Conservation (phyloP, 1,139 yeast species). For the Taiozyma onychis region DNA sequence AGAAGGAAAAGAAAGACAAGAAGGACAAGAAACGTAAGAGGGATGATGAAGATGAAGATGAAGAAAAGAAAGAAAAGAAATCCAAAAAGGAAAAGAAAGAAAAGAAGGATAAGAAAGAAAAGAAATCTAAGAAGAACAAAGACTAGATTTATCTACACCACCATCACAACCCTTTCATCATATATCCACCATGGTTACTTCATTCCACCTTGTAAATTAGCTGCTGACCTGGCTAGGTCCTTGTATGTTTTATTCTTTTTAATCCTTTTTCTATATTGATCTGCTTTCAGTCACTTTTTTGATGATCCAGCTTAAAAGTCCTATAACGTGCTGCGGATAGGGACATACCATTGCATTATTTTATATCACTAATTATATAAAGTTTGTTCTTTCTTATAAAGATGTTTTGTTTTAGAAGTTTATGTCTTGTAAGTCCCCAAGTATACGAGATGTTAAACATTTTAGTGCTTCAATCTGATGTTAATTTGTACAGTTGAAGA, state of each 20-base stretch:
- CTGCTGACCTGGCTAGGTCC: background rate
- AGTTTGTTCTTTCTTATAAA: background rate
- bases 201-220: background rate
- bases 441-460: too few species aligned
- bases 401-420: background rate
- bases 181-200: too few species aligned
- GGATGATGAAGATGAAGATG: slow-evolving; percentile 18
- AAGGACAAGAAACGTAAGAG: slow-evolving; percentile 32
- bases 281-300: background rate
- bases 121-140: slow-evolving; percentile 16
- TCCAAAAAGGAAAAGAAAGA: slow-evolving; percentile 24
- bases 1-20: slow-evolving; percentile 44
- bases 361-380: background rate
- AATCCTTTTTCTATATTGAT: background rate
- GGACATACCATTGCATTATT: background rate
- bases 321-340: background rate
- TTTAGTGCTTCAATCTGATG: too few species aligned
- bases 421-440: background rate
- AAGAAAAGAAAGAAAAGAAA: slow-evolving; percentile 20
- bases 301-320: background rate
- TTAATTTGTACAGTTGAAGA: too few species aligned
- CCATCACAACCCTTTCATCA: background rate
- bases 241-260: background rate
- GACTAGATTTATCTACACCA: slow-evolving; percentile 3
- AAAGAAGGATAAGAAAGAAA: slow-evolving; percentile 17